These are phyloP conservation scores for Eimeria necatrix DNA, from an alignment of 169 alveolate genomes.

Conservation along the genomic window DNA sequence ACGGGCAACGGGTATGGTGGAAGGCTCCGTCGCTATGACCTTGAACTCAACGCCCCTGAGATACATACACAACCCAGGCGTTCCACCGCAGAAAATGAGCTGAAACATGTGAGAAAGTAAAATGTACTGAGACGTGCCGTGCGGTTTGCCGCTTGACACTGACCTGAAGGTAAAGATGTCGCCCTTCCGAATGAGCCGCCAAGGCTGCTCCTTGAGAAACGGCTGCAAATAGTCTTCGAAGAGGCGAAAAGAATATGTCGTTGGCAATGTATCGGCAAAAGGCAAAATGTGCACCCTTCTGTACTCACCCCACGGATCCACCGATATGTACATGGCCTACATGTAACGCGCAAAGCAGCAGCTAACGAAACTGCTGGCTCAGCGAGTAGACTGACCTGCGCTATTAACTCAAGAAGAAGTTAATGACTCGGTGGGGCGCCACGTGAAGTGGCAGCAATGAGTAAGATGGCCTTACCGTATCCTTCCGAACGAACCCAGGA, in stretches of 20 bases:
- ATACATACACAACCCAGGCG: not conserved
- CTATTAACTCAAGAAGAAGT: not conserved
- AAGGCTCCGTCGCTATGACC: slow-evolving; percentile 82
- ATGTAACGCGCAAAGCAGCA: not conserved
- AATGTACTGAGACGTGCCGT: not conserved
- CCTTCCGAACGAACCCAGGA: slow-evolving; percentile 81
- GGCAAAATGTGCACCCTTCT: slow-evolving; percentile 85
- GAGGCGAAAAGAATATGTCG: slow-evolving; percentile 84
- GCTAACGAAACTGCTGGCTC: not conserved
- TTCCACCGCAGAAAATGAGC: not conserved
- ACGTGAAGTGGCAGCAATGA: no score
- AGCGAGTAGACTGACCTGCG: not conserved
- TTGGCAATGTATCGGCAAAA: slow-evolving; percentile 87
- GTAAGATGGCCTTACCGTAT: slow-evolving; percentile 73
- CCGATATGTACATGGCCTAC: slow-evolving; percentile 85
- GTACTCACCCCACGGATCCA: slow-evolving; percentile 88
- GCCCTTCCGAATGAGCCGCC: slow-evolving; percentile 82
- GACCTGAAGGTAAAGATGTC: slow-evolving; percentile 84
- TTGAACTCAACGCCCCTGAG: slow-evolving; percentile 87
- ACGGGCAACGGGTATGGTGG: slow-evolving; percentile 73
- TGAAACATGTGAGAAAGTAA: not conserved
- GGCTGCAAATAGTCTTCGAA: slow-evolving; percentile 86
- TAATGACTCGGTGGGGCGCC: no score
- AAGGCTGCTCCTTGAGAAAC: slow-evolving; percentile 80
- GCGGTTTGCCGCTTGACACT: slow-evolving; percentile 45